Base-by-base conservation (phyloP, 257 asterid species). In the Nicotiana tabacum region DNA sequence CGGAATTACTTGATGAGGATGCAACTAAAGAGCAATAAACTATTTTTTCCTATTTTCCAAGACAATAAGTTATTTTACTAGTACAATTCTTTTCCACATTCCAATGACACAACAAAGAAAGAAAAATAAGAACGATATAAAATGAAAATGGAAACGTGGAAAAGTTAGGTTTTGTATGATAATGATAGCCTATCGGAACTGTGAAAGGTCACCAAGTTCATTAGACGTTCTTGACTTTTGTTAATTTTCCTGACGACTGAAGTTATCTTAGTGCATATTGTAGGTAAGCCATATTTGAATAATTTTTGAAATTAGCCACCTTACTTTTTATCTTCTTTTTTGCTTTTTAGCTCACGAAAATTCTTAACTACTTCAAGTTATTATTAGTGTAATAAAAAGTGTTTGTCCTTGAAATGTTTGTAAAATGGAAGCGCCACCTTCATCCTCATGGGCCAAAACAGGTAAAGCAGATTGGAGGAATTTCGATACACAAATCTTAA, bases 1-100 rank as follows among this genome's bases (percentile, higher is more conserved):
- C 70, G 56, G 27, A 84, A 43, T 43, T 43, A 76, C 69, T 81
- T 76, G 82, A 84, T 81, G 76, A 51, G 84, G 84, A 84, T 78
- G 43, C 84, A 84, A 84, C 84, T 81, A 48, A 15, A 21, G 2
- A 21, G 12, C 43, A 74, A 51, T 24, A 30, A 5, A 55, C 17
- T 27, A 60, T 58, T 4, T 7, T 24, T 1, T 32, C 29, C 11
- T 9, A 35, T 24, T 27, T 48, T 21, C 43, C 17, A 2, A 11
- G 37, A 60, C 2, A 33, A 32, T 62, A 61, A 9, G 16, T 15
- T 39, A 67, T 18, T 48, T 39, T 48, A 39, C 18, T 79, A 2
- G 51, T 9, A 48, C 4, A 11, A 62, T 37, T 51, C 16, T 35
- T 18, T 43, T 60, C 18, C 35, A 56, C 39, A 9, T 24, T 56